A percentile compares a stretch with the other conserved stretches of the same genome.
Conservation (phyloP, 345 rosid species). For the Ceriops decandra region DNA sequence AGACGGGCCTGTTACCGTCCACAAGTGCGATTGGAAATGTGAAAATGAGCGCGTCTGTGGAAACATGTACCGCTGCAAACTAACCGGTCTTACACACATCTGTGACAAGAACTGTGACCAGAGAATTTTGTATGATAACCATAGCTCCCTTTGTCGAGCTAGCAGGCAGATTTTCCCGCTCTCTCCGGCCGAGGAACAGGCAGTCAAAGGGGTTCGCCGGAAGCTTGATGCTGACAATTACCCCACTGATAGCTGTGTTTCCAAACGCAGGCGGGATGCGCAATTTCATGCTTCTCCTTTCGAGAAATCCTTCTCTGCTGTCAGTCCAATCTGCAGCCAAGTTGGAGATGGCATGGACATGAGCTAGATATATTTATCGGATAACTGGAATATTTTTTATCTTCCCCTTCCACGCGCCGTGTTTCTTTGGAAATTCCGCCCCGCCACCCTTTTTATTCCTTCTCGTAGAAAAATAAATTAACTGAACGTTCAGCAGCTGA, state of each 20-base stretch:
- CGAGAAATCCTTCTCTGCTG: constrained; percentile 87
- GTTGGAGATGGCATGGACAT: constrained; percentile 95
- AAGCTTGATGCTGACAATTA: constrained; percentile 78
- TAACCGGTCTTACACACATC: constrained; percentile 88
- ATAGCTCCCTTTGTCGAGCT: constrained; percentile 84
- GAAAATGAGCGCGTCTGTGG: constrained; percentile 81
- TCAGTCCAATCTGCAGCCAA: constrained; percentile 86
- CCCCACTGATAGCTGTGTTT: constrained; percentile 65
- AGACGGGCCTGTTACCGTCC: constrained; percentile 60
- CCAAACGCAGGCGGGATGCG: constrained; percentile 82
- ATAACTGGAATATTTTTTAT: constrained; percentile 19
- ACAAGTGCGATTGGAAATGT: constrained; percentile 95
- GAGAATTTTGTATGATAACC: constrained; percentile 95
- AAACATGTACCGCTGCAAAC: constrained; percentile 89
- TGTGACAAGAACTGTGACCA: constrained; percentile 99
- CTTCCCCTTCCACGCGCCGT: constrained; percentile 20
- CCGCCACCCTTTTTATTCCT: neutral
- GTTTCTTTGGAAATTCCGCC: constrained; percentile 28
- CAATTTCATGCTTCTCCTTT: constrained; percentile 84
- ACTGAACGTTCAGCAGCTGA: constrained; percentile 46
- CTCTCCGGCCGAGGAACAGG: constrained; percentile 73
- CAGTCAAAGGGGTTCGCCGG: constrained; percentile 92
- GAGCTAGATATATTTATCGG: constrained; percentile 58
- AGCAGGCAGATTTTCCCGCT: constrained; percentile 81
- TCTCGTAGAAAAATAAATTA: constrained; percentile 35